phyloP scores from a whole-genome alignment of 73 alveolate genomes.

The Tetrahymena borealis region DNA sequence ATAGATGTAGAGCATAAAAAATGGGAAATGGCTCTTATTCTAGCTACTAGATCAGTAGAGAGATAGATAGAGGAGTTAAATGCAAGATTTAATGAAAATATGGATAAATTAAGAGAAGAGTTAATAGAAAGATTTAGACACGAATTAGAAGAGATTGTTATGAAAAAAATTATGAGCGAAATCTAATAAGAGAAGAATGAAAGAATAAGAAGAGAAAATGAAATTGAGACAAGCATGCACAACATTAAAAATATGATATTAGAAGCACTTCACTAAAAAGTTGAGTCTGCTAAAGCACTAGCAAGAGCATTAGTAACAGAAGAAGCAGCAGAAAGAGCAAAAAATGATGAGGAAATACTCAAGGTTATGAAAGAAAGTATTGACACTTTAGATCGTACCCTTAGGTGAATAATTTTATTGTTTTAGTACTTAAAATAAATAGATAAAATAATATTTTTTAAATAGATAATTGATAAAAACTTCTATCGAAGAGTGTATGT shows the following conservation, averaged over 20 bases:
- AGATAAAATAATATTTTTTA: neutral
- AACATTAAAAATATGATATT: neutral
- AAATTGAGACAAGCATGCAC: neutral
- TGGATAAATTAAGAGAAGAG: neutral
- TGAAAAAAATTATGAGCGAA: neutral
- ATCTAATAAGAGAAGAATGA: neutral
- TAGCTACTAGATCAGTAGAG: neutral
- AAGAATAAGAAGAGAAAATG: neutral
- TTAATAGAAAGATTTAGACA: neutral
- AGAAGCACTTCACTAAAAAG: neutral
- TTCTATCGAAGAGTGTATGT: neutral
- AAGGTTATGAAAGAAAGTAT: neutral
- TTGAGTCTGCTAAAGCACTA: neutral
- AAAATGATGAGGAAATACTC: neutral
- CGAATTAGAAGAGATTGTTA: neutral
- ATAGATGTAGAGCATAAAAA: neutral
- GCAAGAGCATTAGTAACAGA: neutral
- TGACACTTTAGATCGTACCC: neutral
- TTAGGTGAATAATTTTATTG: neutral
- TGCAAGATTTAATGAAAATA: neutral
- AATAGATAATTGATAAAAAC: neutral
- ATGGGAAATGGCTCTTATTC: neutral
- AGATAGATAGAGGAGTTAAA: neutral
- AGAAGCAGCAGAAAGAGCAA: neutral
- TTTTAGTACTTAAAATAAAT: neutral